Evolutionary conservation across 2,329 filamentous ascomycete genomes (phyloP).

Genomic region (Hypoxylon sp.): DNA sequence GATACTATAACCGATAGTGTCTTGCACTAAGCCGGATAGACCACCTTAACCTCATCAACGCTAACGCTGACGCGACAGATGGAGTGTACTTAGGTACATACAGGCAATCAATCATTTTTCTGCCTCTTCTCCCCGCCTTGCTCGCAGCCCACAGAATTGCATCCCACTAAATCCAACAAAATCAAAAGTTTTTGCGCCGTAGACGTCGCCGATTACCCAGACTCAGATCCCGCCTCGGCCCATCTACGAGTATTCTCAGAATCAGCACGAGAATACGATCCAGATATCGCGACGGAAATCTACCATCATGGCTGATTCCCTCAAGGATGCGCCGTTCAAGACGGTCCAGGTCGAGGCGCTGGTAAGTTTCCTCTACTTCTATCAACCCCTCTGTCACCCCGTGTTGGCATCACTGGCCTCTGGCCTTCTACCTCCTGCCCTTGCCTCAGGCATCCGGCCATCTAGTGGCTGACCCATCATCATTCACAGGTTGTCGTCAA

Average conservation of each 20-base stretch:
- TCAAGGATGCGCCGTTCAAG: conserved; percentile 77
- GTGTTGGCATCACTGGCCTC: conserved; percentile 40
- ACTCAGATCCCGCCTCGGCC: background rate
- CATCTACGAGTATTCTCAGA: conserved; percentile 1
- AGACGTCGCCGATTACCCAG: conserved; percentile 14
- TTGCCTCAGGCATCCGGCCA: conserved; percentile 41
- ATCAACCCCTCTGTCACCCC: conserved; percentile 38
- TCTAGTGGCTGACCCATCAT: conserved; percentile 4
- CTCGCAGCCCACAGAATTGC: conserved; percentile 41
- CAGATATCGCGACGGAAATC: conserved; percentile 3
- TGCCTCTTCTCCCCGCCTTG: conserved; percentile 35
- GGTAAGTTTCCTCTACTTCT: conserved; percentile 63
- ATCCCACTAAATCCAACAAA: conserved; percentile 43
- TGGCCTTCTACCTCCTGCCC: no score
- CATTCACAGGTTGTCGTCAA: conserved; percentile 85
- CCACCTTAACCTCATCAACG: background rate
- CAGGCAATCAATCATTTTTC: conserved; percentile 18
- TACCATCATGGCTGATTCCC: conserved; percentile 64
- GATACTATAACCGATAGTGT: background rate
- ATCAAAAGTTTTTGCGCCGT: conserved; percentile 34
- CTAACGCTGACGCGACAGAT: no score
- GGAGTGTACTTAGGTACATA: background rate
- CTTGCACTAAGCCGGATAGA: background rate
- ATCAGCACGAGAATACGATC: background rate
- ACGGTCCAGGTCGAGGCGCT: conserved; percentile 94